Base-by-base conservation (phyloP, 2,329 filamentous ascomycete species). In the Xylaria polymorpha region DNA sequence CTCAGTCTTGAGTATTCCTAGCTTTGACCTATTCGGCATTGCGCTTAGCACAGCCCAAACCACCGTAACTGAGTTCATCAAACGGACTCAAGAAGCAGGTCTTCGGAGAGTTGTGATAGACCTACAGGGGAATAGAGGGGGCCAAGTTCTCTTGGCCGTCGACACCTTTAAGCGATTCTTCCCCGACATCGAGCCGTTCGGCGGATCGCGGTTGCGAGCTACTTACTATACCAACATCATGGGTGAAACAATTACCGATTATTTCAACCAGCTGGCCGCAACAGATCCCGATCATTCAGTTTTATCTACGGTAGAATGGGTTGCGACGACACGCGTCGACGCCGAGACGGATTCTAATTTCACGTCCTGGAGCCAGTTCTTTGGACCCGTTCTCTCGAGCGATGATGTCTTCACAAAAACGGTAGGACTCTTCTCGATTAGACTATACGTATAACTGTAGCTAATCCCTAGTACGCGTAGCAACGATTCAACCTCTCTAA, bases 1-100 rank as follows among this genome's bases (percentile, higher is more conserved):
- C 8, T 79, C 77, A 5, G 79, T 84, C 0, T 72, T 84, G 10
- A 82, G 80, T 57, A 79, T 83, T 43, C 81, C 81, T 1, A 79
- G 70, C 60, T 83, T 83, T 56, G 69, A 77, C 7, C 74, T 76
- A 57, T 72, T 68, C 43, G 74, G 66, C 1, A 73, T 74, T 5
- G 76, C 71, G 2, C 72, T 79, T 35, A 64, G 72, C n/a, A 75
- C 73, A 3, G 81, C 81, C 64, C 74, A 73, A 12, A 46, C 67
- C 15, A 72, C 79, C 2, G 75, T 83, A 20, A 35, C 66, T 1
- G 56, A 78, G 4, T 82, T 79, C 60, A 71, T 75, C 43, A 25
- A 3, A 8, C 50, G 51, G 4, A 53, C 43, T 8, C 50, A 68
- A 46, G 37, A 22, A 29, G 53, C 61, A 12, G 64, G 65, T 1